Evolutionary conservation across 2,329 filamentous ascomycete genomes (phyloP), one percentile per base, ranked within the genome.

Genomic region (Fusarium temperatum): DNA sequence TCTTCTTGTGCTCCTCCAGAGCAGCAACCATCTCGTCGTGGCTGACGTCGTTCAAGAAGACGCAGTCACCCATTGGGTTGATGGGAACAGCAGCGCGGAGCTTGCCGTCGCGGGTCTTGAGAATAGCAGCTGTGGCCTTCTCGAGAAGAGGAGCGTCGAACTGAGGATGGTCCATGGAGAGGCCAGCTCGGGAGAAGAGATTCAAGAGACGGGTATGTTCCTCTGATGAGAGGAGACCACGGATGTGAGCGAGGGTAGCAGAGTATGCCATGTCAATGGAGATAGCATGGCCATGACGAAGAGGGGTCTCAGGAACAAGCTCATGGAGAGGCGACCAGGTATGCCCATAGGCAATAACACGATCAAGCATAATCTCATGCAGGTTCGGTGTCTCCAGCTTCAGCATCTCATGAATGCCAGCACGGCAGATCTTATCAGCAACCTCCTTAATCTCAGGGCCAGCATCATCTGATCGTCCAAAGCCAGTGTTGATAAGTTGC

Each of bases 231-330:
- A 94, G 85, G 0, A 92, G 83, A 8, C 90, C 89, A n/a, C 90
- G 88, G 67, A 85, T 81, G 78, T 91, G 88, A 24, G 91, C 90
- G 8, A 94, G 85, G 0, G 92, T 93, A 0, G 91, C 91, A 1
- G 91, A 92, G 82, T 91, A 94, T 1, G 91, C 92, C 92, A 94
- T 94, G 79, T 93, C 92, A 70, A 93, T 92, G 6, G 90, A 92
- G 75, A 94, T 93, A 73, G 92, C 92, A 78, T 94, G 92, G 8
- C 92, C 92, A 79, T 94, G 92, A 47, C 91, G 89, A 48, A 93
- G 87, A 2, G 91, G 91, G 0, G 90, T 89, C 57, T 91, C 87
- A 1, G 92, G 91, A 0, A 92, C 86, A 15, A 94, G 87, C 81
- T 94, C 92, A 78, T 93, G 91, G 11, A 93, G 85, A 26, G 91